A percentile compares a stretch with the other conserved stretches of the same genome.
Evolutionary conservation across 2,329 filamentous ascomycete genomes (phyloP).

Genomic region (Xylaria sp.): DNA sequence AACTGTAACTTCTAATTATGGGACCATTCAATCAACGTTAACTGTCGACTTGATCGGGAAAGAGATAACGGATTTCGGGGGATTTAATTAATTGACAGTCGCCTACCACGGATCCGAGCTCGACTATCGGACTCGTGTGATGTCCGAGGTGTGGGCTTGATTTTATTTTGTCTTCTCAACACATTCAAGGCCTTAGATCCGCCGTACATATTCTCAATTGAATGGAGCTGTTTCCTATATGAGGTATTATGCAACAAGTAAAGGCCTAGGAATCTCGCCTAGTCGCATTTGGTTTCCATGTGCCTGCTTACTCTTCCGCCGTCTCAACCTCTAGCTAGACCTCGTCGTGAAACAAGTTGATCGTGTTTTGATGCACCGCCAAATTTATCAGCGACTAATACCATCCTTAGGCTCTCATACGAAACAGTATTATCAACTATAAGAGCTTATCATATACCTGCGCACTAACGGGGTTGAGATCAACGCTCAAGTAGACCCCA

Average conservation of each 20-base stretch:
- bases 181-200: background rate
- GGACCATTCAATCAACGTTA: background rate
- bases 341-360: background rate
- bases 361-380: background rate
- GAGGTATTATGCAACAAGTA: too few species aligned
- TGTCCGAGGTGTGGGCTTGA: constrained; percentile 16
- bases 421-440: too few species aligned
- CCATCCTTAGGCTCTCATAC: background rate
- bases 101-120: background rate
- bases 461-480: too few species aligned
- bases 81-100: constrained; percentile 2
- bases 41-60: background rate
- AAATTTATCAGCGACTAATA: background rate
- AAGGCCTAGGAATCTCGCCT: too few species aligned
- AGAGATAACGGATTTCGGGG: background rate
- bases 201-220: background rate
- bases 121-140: constrained; percentile 25
- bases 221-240: too few species aligned
- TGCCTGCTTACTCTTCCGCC: too few species aligned
- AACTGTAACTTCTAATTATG: background rate
- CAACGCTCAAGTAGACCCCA: too few species aligned
- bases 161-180: background rate
- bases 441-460: too few species aligned
- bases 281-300: too few species aligned
- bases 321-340: too few species aligned